Percentiles rank a stretch among this genome's conserved stretches.
Conservation (phyloP, 345 rosid genomes). For the Moricandia moricandioides region DNA sequence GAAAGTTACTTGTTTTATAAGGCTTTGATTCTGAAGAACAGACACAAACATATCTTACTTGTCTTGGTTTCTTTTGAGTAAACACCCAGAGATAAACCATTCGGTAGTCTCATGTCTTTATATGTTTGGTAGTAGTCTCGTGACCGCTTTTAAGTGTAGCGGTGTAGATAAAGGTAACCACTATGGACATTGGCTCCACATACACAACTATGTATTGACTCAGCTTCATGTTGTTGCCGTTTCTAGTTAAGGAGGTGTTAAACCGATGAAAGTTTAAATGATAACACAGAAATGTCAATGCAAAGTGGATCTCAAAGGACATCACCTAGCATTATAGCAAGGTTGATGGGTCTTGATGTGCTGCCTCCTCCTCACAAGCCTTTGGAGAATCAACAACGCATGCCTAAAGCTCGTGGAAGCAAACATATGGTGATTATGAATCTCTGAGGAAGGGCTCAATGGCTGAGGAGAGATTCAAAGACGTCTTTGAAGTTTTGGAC, state of each 20-base stretch:
- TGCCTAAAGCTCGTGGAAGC: constrained; percentile 16
- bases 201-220: too few species aligned
- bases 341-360: constrained; percentile 87
- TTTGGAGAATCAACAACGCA: constrained; percentile 29
- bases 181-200: too few species aligned
- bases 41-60: neutral
- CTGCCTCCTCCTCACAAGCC: constrained; percentile 52
- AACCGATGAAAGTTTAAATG: constrained; percentile 41
- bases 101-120: constrained; percentile 13
- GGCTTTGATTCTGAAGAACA: neutral
- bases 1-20: neutral
- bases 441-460: constrained; percentile 59
- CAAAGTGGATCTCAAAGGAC: constrained; percentile 55
- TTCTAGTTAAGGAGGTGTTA: constrained; percentile 31
- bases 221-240: neutral
- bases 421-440: constrained; percentile 34
- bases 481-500: constrained; percentile 80
- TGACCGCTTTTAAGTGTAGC: constrained; percentile 23
- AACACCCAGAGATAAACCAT: neutral
- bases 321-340: constrained; percentile 70
- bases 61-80: neutral
- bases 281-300: constrained; percentile 69
- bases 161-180: constrained; percentile 46
- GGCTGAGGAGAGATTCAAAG: constrained; percentile 78
- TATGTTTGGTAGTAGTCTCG: constrained; percentile 38